A percentile compares a stretch with the other conserved stretches of the same genome.
phyloP scores from a whole-genome alignment of 106 monocot species.

The Gastrodia elata region DNA sequence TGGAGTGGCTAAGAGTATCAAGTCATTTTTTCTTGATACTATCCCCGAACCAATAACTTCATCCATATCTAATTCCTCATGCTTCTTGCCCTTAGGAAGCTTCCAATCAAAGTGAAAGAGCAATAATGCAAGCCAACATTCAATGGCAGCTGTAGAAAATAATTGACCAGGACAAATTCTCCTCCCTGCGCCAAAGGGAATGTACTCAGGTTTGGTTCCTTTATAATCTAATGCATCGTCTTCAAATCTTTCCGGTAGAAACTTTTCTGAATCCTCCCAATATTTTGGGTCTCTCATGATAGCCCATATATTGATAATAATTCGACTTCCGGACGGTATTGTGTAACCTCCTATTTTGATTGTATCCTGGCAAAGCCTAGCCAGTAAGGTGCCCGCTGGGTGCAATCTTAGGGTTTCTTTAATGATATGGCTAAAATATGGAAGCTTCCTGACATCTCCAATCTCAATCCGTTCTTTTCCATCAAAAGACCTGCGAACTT shows the following conservation, averaged over 20 bases:
- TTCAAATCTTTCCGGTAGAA: neutral
- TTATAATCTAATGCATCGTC: neutral
- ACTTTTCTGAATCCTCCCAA: neutral
- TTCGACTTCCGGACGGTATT: too few relatives aligned
- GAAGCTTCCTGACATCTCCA: neutral
- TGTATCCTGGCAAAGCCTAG: neutral
- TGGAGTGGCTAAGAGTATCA: too few relatives aligned
- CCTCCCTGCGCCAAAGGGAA: neutral
- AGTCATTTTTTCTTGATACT: too few relatives aligned
- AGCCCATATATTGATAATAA: neutral
- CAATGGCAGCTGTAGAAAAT: too few relatives aligned
- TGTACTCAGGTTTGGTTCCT: neutral
- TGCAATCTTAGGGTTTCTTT: neutral
- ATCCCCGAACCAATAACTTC: too few relatives aligned
- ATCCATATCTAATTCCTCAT: too few relatives aligned
- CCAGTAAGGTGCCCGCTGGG: neutral
- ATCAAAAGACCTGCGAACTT: neutral
- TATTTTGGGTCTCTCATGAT: neutral
- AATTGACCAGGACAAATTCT: neutral
- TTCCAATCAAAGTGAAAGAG: too few relatives aligned
- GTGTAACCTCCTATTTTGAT: neutral
- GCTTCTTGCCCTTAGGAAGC: too few relatives aligned
- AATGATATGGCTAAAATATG: neutral
- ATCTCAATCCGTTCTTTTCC: neutral
- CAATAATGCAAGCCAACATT: too few relatives aligned